These are phyloP conservation scores for Kluyveromyces wickerhamii DNA, from an alignment of 805 yeast genomes.

Conservation along the genomic window DNA sequence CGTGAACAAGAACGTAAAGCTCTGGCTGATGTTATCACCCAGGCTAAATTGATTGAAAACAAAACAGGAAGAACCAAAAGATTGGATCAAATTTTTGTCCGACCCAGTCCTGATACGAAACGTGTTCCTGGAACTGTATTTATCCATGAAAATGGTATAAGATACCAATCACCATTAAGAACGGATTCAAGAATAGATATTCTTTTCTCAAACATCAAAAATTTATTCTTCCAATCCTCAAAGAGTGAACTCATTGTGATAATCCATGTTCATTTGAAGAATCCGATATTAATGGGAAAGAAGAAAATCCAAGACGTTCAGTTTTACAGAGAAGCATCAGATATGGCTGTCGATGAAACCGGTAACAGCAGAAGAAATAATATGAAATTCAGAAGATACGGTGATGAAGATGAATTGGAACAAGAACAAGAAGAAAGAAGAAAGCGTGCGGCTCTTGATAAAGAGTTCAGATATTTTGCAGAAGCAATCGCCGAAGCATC, in stretches of 20 bases:
- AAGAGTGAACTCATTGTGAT: slow-evolving; percentile 89
- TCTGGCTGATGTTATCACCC: slow-evolving; percentile 89
- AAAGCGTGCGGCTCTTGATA: slow-evolving; percentile 82
- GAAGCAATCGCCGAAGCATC: slow-evolving; percentile 88
- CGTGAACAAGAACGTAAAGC: slow-evolving; percentile 86
- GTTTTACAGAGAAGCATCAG: slow-evolving; percentile 94
- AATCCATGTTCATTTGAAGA: slow-evolving; percentile 85
- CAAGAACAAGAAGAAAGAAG: slow-evolving; percentile 98
- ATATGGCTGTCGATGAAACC: slow-evolving; percentile 93
- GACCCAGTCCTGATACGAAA: slow-evolving; percentile 97
- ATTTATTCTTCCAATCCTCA: slow-evolving; percentile 91
- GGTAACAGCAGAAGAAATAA: slow-evolving; percentile 84
- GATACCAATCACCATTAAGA: slow-evolving; percentile 82
- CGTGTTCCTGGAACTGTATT: slow-evolving; percentile 85
- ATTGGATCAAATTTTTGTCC: slow-evolving; percentile 78
- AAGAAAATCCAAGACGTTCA: slow-evolving; percentile 93
- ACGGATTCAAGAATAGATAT: slow-evolving; percentile 84
- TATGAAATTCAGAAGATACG: slow-evolving; percentile 66
- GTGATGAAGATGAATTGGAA: slow-evolving; percentile 97
- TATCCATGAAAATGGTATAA: slow-evolving; percentile 91
- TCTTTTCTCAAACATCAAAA: slow-evolving; percentile 83
- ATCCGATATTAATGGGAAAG: slow-evolving; percentile 92
- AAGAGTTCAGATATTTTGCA: slow-evolving; percentile 82
- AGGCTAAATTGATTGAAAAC: slow-evolving; percentile 77
- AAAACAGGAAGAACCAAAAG: slow-evolving; percentile 79